Evolutionary conservation across 129 eudicot genomes (phyloP).

Genomic region (Ambrosia trifida): DNA sequence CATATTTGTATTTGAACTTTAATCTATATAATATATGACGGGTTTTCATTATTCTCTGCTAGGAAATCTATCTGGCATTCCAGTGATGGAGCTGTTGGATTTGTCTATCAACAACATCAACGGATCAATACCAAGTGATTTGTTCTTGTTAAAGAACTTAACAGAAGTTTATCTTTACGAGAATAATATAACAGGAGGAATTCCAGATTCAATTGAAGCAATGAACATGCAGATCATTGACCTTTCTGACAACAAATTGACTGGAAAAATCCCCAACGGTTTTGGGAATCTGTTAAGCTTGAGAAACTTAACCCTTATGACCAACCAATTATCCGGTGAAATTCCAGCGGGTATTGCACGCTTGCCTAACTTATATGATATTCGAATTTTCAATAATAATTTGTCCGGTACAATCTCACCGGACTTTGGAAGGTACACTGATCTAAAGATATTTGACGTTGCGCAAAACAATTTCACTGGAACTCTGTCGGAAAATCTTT

Average conservation of each 20-base stretch:
- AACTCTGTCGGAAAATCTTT: conserved; percentile 49
- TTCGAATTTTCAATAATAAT: conserved; percentile 47
- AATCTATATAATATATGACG: too few species aligned
- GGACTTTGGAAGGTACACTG: conserved; percentile 68
- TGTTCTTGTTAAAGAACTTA: conserved; percentile 62
- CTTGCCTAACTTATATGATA: conserved; percentile 43
- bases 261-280: conserved; percentile 56
- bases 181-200: conserved; percentile 54
- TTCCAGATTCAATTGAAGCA: conserved; percentile 56
- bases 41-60: too few species aligned
- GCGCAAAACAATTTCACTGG: conserved; percentile 48
- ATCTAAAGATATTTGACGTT: conserved; percentile 47
- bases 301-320: conserved; percentile 43
- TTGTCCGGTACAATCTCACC: conserved; percentile 65
- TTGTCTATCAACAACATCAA: conserved; percentile 41
- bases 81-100: conserved; percentile 56
- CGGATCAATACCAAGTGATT: conserved; percentile 57
- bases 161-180: conserved; percentile 44
- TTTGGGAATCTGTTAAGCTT: conserved; percentile 50
- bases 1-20: too few species aligned
- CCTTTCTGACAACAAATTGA: conserved; percentile 53
- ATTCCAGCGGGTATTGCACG: conserved; percentile 56
- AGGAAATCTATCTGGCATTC: conserved; percentile 39
- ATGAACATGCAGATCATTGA: conserved; percentile 50
- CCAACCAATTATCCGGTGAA: conserved; percentile 64